phyloP scores from a whole-genome alignment of 257 asterid species.

The Cynanchum wilfordii region DNA sequence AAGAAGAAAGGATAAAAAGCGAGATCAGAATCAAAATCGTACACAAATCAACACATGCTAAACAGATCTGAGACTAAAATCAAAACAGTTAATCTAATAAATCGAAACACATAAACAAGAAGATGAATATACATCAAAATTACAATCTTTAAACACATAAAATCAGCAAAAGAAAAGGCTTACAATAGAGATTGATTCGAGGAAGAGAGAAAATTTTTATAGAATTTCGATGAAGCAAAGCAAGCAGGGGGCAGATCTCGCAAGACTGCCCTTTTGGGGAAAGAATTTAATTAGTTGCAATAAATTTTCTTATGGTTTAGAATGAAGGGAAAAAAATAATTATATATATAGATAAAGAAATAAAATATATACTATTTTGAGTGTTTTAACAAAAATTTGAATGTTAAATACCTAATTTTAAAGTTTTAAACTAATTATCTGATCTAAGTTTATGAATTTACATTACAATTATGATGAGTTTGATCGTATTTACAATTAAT shows the following conservation, averaged over 20 bases:
- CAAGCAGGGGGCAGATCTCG: constrained; percentile 25
- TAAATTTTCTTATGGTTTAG: too few species aligned
- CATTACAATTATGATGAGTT: too few species aligned
- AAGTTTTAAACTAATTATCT: too few species aligned
- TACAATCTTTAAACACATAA: not conserved
- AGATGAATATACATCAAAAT: not conserved
- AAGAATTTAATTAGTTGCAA: not conserved
- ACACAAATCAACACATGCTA: not conserved
- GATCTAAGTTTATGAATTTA: too few species aligned
- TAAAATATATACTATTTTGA: too few species aligned
- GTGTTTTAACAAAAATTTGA: too few species aligned
- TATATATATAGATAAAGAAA: too few species aligned
- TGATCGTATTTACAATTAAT: too few species aligned
- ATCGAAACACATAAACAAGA: not conserved
- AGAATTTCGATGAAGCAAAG: not conserved
- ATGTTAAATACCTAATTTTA: too few species aligned
- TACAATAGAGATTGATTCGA: constrained; percentile 14
- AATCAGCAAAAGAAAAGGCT: not conserved
- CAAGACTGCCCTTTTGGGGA: constrained; percentile 26
- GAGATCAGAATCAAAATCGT: constrained; percentile 6
- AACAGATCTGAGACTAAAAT: constrained; percentile 11
- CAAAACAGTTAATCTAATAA: not conserved
- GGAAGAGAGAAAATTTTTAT: not conserved
- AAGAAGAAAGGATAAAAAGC: not conserved
- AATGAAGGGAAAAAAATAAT: too few species aligned